A percentile compares a stretch with the other conserved stretches of the same genome.
These are phyloP conservation scores for Neltuma alba DNA, from an alignment of 306 rosid species.

Conservation along the genomic window DNA sequence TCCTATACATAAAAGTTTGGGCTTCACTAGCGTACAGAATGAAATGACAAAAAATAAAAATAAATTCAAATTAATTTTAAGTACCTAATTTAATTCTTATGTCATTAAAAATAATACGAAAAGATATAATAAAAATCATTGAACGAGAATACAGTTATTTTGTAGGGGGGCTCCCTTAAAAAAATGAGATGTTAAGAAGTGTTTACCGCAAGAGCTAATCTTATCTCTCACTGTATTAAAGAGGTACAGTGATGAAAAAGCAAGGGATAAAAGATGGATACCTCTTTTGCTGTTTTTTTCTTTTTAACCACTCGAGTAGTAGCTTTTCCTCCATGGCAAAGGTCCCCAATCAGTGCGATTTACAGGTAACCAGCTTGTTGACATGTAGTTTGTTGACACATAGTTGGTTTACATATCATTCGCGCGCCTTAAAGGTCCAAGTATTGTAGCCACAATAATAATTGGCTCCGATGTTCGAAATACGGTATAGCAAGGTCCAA, in stretches of 20 bases:
- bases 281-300: not conserved
- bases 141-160: not conserved
- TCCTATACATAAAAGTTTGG: constrained; percentile 6
- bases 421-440: constrained; percentile 2
- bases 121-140: too few relatives aligned
- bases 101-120: too few relatives aligned
- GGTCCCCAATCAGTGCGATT: constrained; percentile 35
- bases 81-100: not conserved
- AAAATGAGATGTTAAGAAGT: constrained; percentile 3
- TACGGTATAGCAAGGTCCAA: not conserved
- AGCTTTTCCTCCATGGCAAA: constrained; percentile 21
- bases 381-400: constrained; percentile 40
- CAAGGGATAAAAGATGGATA: not conserved
- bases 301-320: not conserved
- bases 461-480: constrained; percentile 15
- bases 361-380: constrained; percentile 34
- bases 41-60: too few relatives aligned
- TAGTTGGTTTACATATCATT: constrained; percentile 25
- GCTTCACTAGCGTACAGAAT: not conserved
- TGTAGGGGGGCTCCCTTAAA: not conserved
- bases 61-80: not conserved
- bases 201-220: not conserved
- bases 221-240: not conserved
- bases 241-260: not conserved
- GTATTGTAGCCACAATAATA: constrained; percentile 1